Base-by-base conservation (phyloP, 306 rosid genomes). In the Gleditsia sinensis region DNA sequence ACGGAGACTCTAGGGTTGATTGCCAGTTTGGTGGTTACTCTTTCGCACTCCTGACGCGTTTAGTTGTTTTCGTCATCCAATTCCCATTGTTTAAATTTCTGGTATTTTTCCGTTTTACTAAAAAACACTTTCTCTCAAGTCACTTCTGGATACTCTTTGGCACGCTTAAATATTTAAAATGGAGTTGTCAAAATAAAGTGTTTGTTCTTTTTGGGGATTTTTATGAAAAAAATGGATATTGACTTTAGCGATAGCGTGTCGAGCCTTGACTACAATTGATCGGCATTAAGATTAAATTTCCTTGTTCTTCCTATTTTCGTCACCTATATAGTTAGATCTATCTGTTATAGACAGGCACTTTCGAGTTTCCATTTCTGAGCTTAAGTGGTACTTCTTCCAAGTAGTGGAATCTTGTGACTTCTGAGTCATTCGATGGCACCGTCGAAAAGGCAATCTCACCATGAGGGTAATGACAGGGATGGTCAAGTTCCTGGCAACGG, bases 1-100 rank as follows among this genome's bases (percentile, higher is more conserved):
- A 49, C 55, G 8, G 4, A 7, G 11, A 2, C 55, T 49, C n/a
- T n/a, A n/a, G n/a, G n/a, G n/a, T n/a, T n/a, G n/a, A n/a, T n/a
- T n/a, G n/a, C n/a, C n/a, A n/a, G n/a, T n/a, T n/a, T n/a, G n/a
- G n/a, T n/a, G n/a, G n/a, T n/a, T n/a, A n/a, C n/a, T n/a, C n/a
- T n/a, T n/a, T n/a, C n/a, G n/a, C 75, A 80, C 45, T 59, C 69
- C 37, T n/a, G 7, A 82, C 82, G 80, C 82, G 86, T 30, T 40
- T 37, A 48, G 39, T 75, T 46, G 9, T 9, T 48, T 9, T 21
- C 1, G 36, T 28, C 48, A 5, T 19, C 20, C 3, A 48, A 24
- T 34, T 69, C 16, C 69, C 23, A 45, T 6, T 43, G 10, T 36
- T 16, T 53, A 36, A 72, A 76, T 78, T 65, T 33, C 28, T 3